Base-by-base conservation (phyloP, 2,329 filamentous ascomycete species). In the Gaeumannomyces sp. region DNA sequence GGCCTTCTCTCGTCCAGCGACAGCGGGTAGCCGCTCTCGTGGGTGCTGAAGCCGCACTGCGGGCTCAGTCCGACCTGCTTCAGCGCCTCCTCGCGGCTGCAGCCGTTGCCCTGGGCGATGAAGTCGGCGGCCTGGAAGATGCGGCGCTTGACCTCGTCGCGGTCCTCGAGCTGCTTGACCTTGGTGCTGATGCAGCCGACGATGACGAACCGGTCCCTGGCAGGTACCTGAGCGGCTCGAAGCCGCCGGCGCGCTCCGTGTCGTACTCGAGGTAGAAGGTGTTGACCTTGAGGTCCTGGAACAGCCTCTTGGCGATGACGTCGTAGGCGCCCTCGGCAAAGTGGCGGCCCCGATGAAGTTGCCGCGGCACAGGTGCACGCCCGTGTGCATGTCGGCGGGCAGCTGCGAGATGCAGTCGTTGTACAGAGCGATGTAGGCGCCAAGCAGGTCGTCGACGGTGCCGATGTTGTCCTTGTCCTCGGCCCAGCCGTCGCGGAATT, bases 341-440 rank as follows among this genome's bases (percentile, higher is more conserved):
- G 76, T 89, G 85, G 33, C 86, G 81, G 27, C 84, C 85, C 85
- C 84, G 68, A 88, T 85, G 74, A 89, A 89, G 77, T 89, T 90
- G 61, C 83, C 83, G 11, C 83, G 83, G 81, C 90, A 93, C 63
- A 93, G 80, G 73, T 93, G 91, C 22, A 93, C 87, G 60, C 90
- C 90, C 3, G 91, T 83, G 75, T 92, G 89, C 80, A 93, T 85
- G 72, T 93, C 89, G 2, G 80, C 74, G 0, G 89, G 89, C 0
- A 85, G 78, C 70, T 84, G 83, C 70, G 80, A 78, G 72, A 91
- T 81, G 71, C 82, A 85, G 74, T 90, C 87, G 74, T 93, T 93
- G 81, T 93, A 93, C 69, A 91, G 85, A 67, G 83, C 80, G 74
- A 93, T 89, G 76, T 93, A 93, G 33, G 88, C 85, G 70, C 91